A percentile compares a stretch with the other conserved stretches of the same genome.
Evolutionary conservation across 768 basidiomycete genomes (phyloP).

Genomic region (Lanmaoa rubissima): DNA sequence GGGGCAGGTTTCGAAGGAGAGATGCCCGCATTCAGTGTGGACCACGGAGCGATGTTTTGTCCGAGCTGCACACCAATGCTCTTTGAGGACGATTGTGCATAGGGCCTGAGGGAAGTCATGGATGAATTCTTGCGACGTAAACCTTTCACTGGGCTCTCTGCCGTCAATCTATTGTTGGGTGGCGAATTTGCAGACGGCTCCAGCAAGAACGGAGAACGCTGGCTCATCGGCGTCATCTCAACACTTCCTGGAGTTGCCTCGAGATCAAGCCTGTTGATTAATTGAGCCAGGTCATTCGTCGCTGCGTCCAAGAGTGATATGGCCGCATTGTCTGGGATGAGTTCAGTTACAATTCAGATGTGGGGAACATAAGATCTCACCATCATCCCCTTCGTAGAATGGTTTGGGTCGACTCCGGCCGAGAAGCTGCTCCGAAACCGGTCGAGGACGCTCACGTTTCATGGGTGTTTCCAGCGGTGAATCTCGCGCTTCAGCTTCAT

Average conservation of each 20-base stretch:
- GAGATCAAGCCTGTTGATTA: conserved; percentile 79
- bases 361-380: conserved; percentile 9
- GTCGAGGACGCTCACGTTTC: conserved; percentile 49
- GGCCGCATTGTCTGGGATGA: conserved; percentile 43
- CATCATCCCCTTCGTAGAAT: conserved; percentile 51
- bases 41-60: conserved; percentile 65
- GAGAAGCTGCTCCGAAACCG: conserved; percentile 63
- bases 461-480: conserved; percentile 32
- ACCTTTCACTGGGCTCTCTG: conserved; percentile 38
- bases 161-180: conserved; percentile 26
- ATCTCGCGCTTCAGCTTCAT: neutral
- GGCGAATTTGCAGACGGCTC: conserved; percentile 29
- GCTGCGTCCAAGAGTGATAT: conserved; percentile 75
- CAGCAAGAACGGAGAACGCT: conserved; percentile 19
- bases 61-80: conserved; percentile 36
- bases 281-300: conserved; percentile 72
- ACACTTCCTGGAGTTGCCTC: conserved; percentile 70
- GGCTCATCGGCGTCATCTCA: conserved; percentile 43
- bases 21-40: conserved; percentile 39
- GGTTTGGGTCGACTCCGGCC: conserved; percentile 47
- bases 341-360: neutral
- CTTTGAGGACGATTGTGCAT: conserved; percentile 36
- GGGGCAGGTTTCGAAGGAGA: conserved; percentile 38
- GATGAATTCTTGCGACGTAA: conserved; percentile 40
- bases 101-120: conserved; percentile 50